A percentile compares a stretch with the other conserved stretches of the same genome.
These are phyloP conservation scores for Aspergillus flavus DNA, from an alignment of 2,329 filamentous ascomycete species.

Conservation along the genomic window DNA sequence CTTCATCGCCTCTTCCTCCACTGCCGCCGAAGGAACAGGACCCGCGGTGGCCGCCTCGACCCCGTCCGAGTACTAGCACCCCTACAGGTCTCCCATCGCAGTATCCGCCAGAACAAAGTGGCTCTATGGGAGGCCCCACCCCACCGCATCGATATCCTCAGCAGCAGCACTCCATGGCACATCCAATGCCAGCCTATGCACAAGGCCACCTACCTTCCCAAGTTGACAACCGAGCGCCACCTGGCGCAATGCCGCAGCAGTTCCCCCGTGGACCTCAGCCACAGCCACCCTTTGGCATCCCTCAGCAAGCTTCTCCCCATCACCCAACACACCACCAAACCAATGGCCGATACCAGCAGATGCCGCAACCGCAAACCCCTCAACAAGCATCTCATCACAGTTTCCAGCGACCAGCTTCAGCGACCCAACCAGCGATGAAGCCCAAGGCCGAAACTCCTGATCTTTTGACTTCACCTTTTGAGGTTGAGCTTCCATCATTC, in stretches of 20 bases:
- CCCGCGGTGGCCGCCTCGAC: slow-evolving; percentile 19
- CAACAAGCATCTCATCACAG: slow-evolving; percentile 24
- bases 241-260: slow-evolving; percentile 12
- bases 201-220: slow-evolving; percentile 22
- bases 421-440: slow-evolving; percentile 21
- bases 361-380: slow-evolving; percentile 11
- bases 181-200: slow-evolving; percentile 18
- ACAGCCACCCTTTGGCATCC: slow-evolving; percentile 18
- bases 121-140: slow-evolving; percentile 20
- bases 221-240: slow-evolving; percentile 14
- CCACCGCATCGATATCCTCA: slow-evolving; percentile 16
- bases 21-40: slow-evolving; percentile 39
- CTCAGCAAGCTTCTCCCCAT: slow-evolving; percentile 27
- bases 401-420: slow-evolving; percentile 26
- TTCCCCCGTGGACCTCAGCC: slow-evolving; percentile 20
- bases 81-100: slow-evolving; percentile 22
- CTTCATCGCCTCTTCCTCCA: slow-evolving; percentile 41
- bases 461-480: slow-evolving; percentile 65
- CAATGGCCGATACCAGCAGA: slow-evolving; percentile 36
- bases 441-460: slow-evolving; percentile 51
- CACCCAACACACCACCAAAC: slow-evolving; percentile 28
- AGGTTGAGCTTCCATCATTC: slow-evolving; percentile 58
- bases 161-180: slow-evolving; percentile 18
- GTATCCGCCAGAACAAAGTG: slow-evolving; percentile 32
- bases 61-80: slow-evolving; percentile 13